Base-by-base conservation (phyloP, 768 basidiomycete genomes). In the Xanthoconium purpureum region DNA sequence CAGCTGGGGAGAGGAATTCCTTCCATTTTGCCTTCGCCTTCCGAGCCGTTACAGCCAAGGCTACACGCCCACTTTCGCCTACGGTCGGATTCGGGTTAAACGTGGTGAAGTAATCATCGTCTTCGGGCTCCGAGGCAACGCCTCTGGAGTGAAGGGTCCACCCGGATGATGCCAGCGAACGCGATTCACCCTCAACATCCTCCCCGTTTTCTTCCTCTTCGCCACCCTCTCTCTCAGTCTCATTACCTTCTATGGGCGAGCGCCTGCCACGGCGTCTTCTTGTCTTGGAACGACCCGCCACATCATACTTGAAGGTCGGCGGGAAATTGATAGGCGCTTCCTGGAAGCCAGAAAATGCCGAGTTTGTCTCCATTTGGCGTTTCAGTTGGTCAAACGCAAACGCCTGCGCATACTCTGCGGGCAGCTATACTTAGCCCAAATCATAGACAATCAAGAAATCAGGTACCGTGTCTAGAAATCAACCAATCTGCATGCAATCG, bases 401-500 rank as follows among this genome's bases (percentile, higher is more conserved):
- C 0, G 94, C 94, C 64, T 94, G 88, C 1, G 77, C 74, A 62
- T 90, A 98, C 18, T 95, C 92, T 92, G 60, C 5, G 51, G 35
- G 14, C 24, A 37, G 14, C 1, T 24, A 29, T 32, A 55, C 50
- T 67, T 13, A 69, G 57, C 50, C 30, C 29, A 24, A 18, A 18
- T 51, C n/a, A 20, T 11, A 4, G 13, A 43, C 3, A 18, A 47
- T 38, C 4, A 17, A 11, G 40, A 13, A 32, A 52, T 44, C 35
- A 35, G 9, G 38, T 59, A 89, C 90, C 90, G 76, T 86, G 85
- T 36, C 84, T 82, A 28, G 90, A 84, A 56, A 95, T 85, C 5
- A 98, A 76, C 94, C 94, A 97, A 71, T 98, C 95, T 5, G 94
- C 94, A 66, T 98, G 95, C 13, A 95, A 73, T 17, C 95, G 82